A percentile compares a stretch with the other conserved stretches of the same genome.
Conservation (phyloP, 2,329 filamentous ascomycete species). For the Paecilomyces variotii region DNA sequence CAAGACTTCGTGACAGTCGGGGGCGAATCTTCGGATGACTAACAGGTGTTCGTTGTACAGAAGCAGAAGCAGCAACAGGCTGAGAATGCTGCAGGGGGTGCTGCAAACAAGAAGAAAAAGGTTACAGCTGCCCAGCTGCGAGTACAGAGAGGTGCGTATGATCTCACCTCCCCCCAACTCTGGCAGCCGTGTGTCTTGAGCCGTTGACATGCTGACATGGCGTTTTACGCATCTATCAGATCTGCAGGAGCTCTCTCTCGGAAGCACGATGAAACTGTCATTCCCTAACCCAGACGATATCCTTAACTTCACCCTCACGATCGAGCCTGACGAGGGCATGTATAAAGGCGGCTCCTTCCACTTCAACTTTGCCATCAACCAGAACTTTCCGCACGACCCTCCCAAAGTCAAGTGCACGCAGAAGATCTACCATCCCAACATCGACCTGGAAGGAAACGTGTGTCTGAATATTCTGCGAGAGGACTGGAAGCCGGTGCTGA, state of each 20-base stretch:
- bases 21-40: not conserved
- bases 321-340: slow-evolving; percentile 52
- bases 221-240: slow-evolving; percentile 21
- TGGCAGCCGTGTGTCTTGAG: not conserved
- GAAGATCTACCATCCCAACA: slow-evolving; percentile 99
- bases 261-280: slow-evolving; percentile 48
- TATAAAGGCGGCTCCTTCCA: slow-evolving; percentile 84
- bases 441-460: slow-evolving; percentile 94
- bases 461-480: slow-evolving; percentile 95
- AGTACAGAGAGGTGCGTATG: slow-evolving; percentile 76
- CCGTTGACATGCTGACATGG: not conserved
- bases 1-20: not conserved
- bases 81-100: slow-evolving; percentile 78
- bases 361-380: slow-evolving; percentile 87
- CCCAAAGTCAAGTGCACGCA: slow-evolving; percentile 95
- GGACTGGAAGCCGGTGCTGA: slow-evolving; percentile 98
- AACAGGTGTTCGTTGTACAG: slow-evolving; percentile 11
- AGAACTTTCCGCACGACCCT: slow-evolving; percentile 93
- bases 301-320: slow-evolving; percentile 45
- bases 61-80: slow-evolving; percentile 90
- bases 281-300: slow-evolving; percentile 53
- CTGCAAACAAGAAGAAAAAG: slow-evolving; percentile 89
- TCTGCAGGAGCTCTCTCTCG: slow-evolving; percentile 43
- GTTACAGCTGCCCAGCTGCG: slow-evolving; percentile 92
- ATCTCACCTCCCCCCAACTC: not conserved